Evolutionary conservation across 108 stramenopile species (phyloP).

Genomic region (Cyclotella atomus): DNA sequence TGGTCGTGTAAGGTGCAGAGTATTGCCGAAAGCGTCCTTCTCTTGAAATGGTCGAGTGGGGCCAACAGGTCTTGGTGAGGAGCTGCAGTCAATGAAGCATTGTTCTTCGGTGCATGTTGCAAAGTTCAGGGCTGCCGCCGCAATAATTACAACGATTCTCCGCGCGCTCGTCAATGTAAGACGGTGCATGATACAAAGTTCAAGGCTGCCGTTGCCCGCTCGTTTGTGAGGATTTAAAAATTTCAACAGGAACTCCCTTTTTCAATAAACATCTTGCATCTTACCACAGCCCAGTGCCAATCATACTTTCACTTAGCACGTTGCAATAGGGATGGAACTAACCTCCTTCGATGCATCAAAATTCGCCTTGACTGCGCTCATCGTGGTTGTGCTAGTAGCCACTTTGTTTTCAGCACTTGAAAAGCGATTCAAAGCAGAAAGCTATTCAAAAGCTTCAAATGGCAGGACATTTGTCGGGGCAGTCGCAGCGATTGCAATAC

Average conservation of each 20-base stretch:
- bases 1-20: constrained; percentile 28
- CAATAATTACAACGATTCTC: background rate
- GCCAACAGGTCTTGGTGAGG: constrained; percentile 20
- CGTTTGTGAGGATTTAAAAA: too few species aligned
- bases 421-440: background rate
- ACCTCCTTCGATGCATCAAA: constrained; percentile 47
- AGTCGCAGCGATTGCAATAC: background rate
- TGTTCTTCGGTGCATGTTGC: constrained; percentile 39
- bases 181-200: too few species aligned
- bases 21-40: constrained; percentile 12
- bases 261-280: too few species aligned
- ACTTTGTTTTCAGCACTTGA: background rate
- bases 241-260: too few species aligned
- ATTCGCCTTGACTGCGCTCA: constrained; percentile 44
- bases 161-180: too few species aligned
- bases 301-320: too few species aligned
- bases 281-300: too few species aligned
- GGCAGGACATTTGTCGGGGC: constrained; percentile 3
- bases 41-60: constrained; percentile 34
- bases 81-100: constrained; percentile 28
- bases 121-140: constrained; percentile 9
- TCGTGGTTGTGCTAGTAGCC: background rate
- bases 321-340: too few species aligned
- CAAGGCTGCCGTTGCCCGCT: too few species aligned
- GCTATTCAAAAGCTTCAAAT: background rate